phyloP scores from a whole-genome alignment of 306 rosid genomes.

The Trichosanthes truncata region DNA sequence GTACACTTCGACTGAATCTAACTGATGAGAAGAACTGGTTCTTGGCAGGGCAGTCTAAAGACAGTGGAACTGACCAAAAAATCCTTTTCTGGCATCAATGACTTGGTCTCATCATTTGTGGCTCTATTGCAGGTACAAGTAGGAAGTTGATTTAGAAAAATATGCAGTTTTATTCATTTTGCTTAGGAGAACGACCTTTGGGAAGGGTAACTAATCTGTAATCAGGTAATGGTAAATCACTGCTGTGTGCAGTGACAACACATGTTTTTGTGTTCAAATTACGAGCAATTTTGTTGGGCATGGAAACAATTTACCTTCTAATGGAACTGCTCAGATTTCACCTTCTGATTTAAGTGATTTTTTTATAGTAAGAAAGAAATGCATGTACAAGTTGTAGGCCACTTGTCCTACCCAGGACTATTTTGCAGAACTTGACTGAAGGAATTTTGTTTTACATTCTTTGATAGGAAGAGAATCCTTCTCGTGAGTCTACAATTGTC shows the following conservation, averaged over 20 bases:
- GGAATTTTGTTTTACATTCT: background rate
- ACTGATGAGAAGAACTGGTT: conserved; percentile 14
- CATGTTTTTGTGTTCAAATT: background rate
- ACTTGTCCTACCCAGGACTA: background rate
- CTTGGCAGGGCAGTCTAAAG: conserved; percentile 93
- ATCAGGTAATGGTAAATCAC: background rate
- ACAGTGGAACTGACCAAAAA: conserved; percentile 36
- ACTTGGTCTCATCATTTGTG: conserved; percentile 80
- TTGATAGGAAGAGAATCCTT: conserved; percentile 82
- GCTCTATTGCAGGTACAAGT: conserved; percentile 88
- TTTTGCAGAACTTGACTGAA: conserved; percentile 1
- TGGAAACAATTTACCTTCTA: background rate
- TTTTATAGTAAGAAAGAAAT: background rate
- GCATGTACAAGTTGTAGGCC: background rate
- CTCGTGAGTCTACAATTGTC: conserved; percentile 84
- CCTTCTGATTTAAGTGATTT: background rate
- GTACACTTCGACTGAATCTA: background rate
- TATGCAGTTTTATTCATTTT: background rate
- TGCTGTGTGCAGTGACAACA: background rate
- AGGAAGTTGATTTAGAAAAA: conserved; percentile 5
- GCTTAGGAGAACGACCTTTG: background rate
- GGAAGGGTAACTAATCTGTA: background rate
- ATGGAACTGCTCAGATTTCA: background rate
- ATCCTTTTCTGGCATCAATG: conserved; percentile 52
- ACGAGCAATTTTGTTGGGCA: background rate